Conservation (phyloP, 371 early-diverging fungal species). For the Mucor mucedo region DNA sequence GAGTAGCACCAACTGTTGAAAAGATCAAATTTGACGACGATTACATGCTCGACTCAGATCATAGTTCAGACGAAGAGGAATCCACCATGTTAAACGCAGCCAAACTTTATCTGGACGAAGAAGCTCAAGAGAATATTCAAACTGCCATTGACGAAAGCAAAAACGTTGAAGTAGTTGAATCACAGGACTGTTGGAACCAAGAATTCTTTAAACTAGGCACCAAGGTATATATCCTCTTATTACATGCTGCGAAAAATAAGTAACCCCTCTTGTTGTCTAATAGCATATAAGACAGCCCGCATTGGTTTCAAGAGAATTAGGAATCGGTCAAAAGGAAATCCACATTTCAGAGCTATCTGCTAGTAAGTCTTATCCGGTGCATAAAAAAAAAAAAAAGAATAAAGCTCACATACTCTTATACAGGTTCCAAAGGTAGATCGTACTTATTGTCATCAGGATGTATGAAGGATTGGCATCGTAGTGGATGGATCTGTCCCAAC, state of each 20-base stretch:
- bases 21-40: constrained; percentile 5
- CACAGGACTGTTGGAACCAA: constrained; percentile 8
- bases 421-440: constrained; percentile 26
- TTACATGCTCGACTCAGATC: constrained; percentile 6
- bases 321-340: constrained; percentile 29
- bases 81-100: constrained; percentile 3
- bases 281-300: constrained; percentile 14
- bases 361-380: not conserved
- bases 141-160: not conserved
- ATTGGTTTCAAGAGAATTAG: constrained; percentile 14
- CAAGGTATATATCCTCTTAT: not conserved
- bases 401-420: not conserved
- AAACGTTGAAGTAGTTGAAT: constrained; percentile 9
- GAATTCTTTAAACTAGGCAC: constrained; percentile 14
- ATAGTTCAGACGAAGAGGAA: not conserved
- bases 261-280: not conserved
- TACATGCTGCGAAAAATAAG: too few relatives aligned
- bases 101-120: constrained; percentile 10
- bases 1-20: not conserved
- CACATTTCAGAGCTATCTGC: constrained; percentile 25
- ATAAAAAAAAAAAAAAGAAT: not conserved
- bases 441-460: constrained; percentile 35
- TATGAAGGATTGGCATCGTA: constrained; percentile 36
- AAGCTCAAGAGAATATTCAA: constrained; percentile 16
- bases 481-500: constrained; percentile 45